These are phyloP conservation scores for Diaporthe caulivora DNA, from an alignment of 2,329 filamentous ascomycete genomes.

Conservation along the genomic window DNA sequence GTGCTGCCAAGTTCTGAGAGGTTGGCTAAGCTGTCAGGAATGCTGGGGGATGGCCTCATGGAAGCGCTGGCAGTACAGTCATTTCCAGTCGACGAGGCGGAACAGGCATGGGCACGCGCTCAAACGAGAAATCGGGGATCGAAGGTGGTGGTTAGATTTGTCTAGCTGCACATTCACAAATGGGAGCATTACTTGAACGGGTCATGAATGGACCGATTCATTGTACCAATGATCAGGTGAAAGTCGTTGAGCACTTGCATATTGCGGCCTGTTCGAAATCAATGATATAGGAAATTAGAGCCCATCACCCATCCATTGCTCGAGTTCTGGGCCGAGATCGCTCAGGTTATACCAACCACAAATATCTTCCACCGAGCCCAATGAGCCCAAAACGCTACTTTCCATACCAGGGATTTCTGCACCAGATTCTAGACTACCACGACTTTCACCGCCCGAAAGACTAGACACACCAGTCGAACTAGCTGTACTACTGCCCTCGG, in stretches of 20 bases:
- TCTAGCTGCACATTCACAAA: no score
- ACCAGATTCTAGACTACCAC: neutral
- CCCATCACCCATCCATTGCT: neutral
- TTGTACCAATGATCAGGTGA: neutral
- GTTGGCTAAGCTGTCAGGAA: constrained; percentile 1
- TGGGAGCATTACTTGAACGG: no score
- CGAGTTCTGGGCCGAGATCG: neutral
- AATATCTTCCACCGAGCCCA: constrained; percentile 8
- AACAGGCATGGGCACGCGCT: constrained; percentile 1
- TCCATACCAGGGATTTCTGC: neutral
- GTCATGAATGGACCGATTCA: neutral
- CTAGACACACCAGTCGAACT: neutral
- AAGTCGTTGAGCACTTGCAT: neutral
- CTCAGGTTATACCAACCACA: constrained; percentile 23
- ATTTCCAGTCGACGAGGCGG: neutral
- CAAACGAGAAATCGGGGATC: neutral
- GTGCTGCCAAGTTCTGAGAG: neutral
- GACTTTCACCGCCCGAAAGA: constrained; percentile 1
- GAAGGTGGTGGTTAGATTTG: neutral
- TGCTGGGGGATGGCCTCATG: neutral
- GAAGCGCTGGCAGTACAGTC: neutral
- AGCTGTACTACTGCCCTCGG: no score
- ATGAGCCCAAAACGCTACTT: neutral
- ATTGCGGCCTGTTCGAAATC: neutral
- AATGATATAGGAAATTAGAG: neutral